phyloP scores from a whole-genome alignment of 192 early-diverging fungal species.

The Martensiomyces pterosporus region DNA sequence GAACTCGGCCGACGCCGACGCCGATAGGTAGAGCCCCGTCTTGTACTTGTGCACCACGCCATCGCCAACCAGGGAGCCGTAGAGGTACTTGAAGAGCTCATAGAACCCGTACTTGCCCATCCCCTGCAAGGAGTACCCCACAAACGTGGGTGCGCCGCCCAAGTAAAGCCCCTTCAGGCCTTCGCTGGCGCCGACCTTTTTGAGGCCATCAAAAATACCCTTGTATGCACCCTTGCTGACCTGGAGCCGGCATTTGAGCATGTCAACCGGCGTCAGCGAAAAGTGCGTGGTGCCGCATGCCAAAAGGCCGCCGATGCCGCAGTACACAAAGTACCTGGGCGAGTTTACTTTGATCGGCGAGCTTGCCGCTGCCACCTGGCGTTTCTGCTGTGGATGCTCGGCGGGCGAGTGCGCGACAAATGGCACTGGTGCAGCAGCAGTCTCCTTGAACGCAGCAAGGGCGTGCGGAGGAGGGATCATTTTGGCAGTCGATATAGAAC shows the following conservation, averaged over 20 bases:
- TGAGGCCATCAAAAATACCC: slow-evolving; percentile 24
- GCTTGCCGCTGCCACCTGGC: too few relatives aligned
- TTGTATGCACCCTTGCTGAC: slow-evolving; percentile 23
- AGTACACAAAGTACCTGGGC: slow-evolving; percentile 49
- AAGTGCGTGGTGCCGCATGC: slow-evolving; percentile 58
- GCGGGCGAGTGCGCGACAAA: too few relatives aligned
- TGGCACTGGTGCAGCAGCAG: too few relatives aligned
- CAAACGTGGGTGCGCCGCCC: slow-evolving; percentile 65
- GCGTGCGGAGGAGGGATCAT: too few relatives aligned
- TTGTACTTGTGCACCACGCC: slow-evolving; percentile 59
- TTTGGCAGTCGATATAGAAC: too few relatives aligned
- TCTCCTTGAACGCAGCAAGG: too few relatives aligned
- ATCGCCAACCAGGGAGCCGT: slow-evolving; percentile 51
- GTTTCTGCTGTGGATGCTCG: too few relatives aligned
- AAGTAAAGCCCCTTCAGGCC: slow-evolving; percentile 64
- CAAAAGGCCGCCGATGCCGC: slow-evolving; percentile 53
- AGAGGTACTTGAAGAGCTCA: slow-evolving; percentile 75
- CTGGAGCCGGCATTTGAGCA: slow-evolving; percentile 45
- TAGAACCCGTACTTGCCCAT: slow-evolving; percentile 80
- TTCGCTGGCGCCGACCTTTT: slow-evolving; percentile 36
- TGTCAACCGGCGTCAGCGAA: slow-evolving; percentile 48
- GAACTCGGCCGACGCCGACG: slow-evolving; percentile 69
- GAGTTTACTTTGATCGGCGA: slow-evolving; percentile 19
- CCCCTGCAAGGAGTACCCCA: slow-evolving; percentile 77
- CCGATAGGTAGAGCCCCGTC: slow-evolving; percentile 57